Base-by-base conservation (phyloP, 179 eudicot genomes). In the Silene vulgaris region DNA sequence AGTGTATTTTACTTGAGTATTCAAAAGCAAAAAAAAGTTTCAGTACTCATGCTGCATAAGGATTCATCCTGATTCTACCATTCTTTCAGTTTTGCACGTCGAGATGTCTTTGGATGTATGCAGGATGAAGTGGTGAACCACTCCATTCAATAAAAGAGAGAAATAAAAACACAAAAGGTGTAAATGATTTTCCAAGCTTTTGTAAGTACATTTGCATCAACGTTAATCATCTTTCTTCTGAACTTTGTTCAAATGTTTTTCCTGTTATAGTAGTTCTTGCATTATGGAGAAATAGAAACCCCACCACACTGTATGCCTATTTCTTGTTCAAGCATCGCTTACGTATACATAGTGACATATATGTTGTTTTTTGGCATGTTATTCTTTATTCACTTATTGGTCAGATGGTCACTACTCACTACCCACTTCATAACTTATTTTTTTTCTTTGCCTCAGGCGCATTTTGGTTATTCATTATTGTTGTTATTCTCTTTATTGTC, bases 231-330 rank as follows among this genome's bases (percentile, higher is more conserved):
- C 67, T 68, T 52, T 74, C 19, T 73, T 65, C 72, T 65, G 67
- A 62, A 19, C 28, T 68, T 28, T 74, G 63, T 74, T 57, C 3
- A 30, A 70, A 20, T 69, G 75, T 79, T 62, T 69, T 21, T 74
- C 78, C 78, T 79, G 72, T 79, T 71, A 64, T 79, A 35, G 74
- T 79, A 79, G 82, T 76, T 77, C 68, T 77, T 77, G 75, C 83
- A 26, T 73, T 52, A 62, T 74, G 57, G 65, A 78, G 66, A 50
- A 72, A 60, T 35, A 45, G 35, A 67, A 82, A 71, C 77, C 84
- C 81, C 79, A 81, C 79, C 81, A 82, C 74, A 63, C 29, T 64
- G 69, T 40, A 65, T 73, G 74, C 71, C 37, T 61, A 35, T 73
- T 76, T 65, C 32, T 59, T 73, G 75, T 73, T 61, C 64, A 72